Percentiles rank a stretch among this genome's conserved stretches.
Conservation (phyloP, 208 protist genomes). For the Leishmania arabica region DNA sequence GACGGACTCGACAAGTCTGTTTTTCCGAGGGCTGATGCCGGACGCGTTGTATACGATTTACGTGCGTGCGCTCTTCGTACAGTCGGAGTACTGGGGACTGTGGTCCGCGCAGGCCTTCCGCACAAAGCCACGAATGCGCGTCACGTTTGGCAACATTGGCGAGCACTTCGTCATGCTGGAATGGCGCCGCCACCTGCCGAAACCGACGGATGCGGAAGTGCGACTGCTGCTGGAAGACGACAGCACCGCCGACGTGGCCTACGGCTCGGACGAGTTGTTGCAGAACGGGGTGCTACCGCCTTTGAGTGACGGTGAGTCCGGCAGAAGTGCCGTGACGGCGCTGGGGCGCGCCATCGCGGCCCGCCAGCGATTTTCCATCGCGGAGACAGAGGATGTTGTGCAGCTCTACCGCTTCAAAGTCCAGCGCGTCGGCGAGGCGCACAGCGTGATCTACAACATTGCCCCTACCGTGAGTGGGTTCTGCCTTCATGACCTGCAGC, state of each 20-base stretch:
- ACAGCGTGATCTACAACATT: slow-evolving; percentile 77
- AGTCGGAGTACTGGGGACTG: slow-evolving; percentile 85
- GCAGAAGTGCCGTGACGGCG: neutral
- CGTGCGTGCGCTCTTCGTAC: slow-evolving; percentile 73
- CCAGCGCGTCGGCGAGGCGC: slow-evolving; percentile 68
- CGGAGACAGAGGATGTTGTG: slow-evolving; percentile 78
- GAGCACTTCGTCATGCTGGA: slow-evolving; percentile 93
- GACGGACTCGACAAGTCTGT: slow-evolving; percentile 68
- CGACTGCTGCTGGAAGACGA: slow-evolving; percentile 15
- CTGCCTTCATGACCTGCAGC: slow-evolving; percentile 75
- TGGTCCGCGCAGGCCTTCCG: slow-evolving; percentile 87
- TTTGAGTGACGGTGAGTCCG: neutral
- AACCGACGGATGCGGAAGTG: slow-evolving; percentile 31
- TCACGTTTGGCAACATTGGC: slow-evolving; percentile 90
- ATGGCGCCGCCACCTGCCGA: slow-evolving; percentile 86
- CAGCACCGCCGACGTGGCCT: neutral
- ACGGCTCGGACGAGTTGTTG: neutral
- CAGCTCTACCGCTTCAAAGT: slow-evolving; percentile 90
- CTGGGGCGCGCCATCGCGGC: neutral
- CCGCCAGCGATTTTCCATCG: slow-evolving; percentile 25
- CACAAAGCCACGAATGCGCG: slow-evolving; percentile 76
- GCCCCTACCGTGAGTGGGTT: slow-evolving; percentile 82
- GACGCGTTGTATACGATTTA: slow-evolving; percentile 86
- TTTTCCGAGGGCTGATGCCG: slow-evolving; percentile 88
- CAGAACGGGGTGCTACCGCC: slow-evolving; percentile 14